phyloP scores from a whole-genome alignment of 1,284 basidiomycete genomes.

The Pulveroboletus ridleyi region DNA sequence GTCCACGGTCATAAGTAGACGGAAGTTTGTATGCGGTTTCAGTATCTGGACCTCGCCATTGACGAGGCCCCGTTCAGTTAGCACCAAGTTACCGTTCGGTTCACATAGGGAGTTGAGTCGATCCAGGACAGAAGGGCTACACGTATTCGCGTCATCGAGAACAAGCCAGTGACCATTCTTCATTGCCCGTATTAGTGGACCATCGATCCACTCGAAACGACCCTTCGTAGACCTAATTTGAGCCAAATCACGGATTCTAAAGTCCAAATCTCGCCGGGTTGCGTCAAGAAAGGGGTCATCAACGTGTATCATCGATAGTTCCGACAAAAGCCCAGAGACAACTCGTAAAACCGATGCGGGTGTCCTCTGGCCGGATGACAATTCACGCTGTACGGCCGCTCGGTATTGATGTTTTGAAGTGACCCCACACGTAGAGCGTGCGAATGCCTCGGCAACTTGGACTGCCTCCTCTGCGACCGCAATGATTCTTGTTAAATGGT shows the following conservation, averaged over 20 bases:
- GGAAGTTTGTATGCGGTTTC: slow-evolving; percentile 87
- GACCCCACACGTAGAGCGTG: slow-evolving; percentile 45
- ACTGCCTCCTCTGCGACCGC: slow-evolving; percentile 49
- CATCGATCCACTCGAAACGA: slow-evolving; percentile 96
- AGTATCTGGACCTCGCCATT: slow-evolving; percentile 80
- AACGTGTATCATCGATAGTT: slow-evolving; percentile 26
- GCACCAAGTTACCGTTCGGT: slow-evolving; percentile 77
- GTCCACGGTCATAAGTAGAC: slow-evolving; percentile 95
- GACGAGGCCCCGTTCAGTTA: slow-evolving; percentile 92
- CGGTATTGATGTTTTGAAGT: slow-evolving; percentile 35
- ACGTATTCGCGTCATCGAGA: slow-evolving; percentile 94
- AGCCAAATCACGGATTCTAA: slow-evolving; percentile 24
- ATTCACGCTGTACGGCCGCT: slow-evolving; percentile 24
- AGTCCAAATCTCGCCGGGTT: slow-evolving; percentile 24
- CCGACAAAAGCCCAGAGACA: slow-evolving; percentile 31
- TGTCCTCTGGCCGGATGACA: slow-evolving; percentile 32
- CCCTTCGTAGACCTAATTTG: slow-evolving; percentile 43
- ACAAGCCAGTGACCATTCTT: slow-evolving; percentile 91
- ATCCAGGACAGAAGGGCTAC: slow-evolving; percentile 95
- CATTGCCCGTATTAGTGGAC: slow-evolving; percentile 91
- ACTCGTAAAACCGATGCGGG: slow-evolving; percentile 31
- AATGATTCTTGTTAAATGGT: slow-evolving; percentile 49
- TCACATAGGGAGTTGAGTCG: slow-evolving; percentile 98
- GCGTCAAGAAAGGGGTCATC: slow-evolving; percentile 22
- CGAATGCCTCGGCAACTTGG: slow-evolving; percentile 45